A percentile compares a stretch with the other conserved stretches of the same genome.
Conservation (phyloP, 495 filamentous ascomycete genomes). For the Aspergillus baeticus region DNA sequence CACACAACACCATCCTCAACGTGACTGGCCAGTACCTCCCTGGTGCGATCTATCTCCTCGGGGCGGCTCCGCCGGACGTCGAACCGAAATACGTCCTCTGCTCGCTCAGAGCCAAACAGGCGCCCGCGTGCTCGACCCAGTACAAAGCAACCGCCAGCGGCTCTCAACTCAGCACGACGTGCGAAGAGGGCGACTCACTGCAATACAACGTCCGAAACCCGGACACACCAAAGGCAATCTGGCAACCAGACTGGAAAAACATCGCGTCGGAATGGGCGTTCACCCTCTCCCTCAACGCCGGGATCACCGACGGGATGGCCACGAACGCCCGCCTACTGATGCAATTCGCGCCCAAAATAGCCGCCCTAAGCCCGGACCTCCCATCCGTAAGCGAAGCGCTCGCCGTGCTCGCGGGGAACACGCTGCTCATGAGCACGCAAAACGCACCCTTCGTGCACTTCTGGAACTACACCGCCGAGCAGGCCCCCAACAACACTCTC, state of each 20-base stretch:
- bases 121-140: constrained; percentile 58
- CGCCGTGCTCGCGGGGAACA: constrained; percentile 64
- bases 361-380: constrained; percentile 33
- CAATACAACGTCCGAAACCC: constrained; percentile 47
- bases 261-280: constrained; percentile 57
- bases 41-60: constrained; percentile 63
- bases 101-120: constrained; percentile 54
- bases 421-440: constrained; percentile 53
- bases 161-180: constrained; percentile 51
- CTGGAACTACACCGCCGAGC: constrained; percentile 50
- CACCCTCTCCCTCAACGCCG: constrained; percentile 57
- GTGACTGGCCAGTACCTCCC: constrained; percentile 34
- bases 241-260: constrained; percentile 55
- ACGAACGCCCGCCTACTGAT: constrained; percentile 64
- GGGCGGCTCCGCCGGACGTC: constrained; percentile 35
- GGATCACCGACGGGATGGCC: constrained; percentile 55
- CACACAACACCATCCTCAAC: constrained; percentile 67
- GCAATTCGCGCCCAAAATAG: constrained; percentile 40
- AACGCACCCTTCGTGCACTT: constrained; percentile 55
- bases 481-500: neutral
- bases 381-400: constrained; percentile 68
- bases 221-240: constrained; percentile 29
- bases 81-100: constrained; percentile 59
- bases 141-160: constrained; percentile 60
- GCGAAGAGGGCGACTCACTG: constrained; percentile 53